Conservation (phyloP, 2,329 filamentous ascomycete genomes). For the Pseudogymnoascus sp. region DNA sequence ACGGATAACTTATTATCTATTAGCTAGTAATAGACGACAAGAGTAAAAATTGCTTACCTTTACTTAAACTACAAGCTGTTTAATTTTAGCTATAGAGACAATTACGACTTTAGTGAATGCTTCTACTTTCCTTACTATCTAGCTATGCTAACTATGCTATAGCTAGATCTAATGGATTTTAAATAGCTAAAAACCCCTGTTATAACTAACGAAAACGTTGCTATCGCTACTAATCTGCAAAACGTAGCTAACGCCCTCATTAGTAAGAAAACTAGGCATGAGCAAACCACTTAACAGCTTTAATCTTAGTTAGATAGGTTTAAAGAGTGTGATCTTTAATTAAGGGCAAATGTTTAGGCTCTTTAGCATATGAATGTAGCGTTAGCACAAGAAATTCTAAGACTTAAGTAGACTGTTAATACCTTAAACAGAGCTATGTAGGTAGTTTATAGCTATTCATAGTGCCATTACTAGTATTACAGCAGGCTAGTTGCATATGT, state of each 20-base stretch:
- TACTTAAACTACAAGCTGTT: neutral
- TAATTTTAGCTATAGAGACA: neutral
- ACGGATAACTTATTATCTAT: neutral
- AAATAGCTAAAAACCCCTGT: neutral
- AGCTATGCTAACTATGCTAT: neutral
- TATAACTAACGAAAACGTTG: neutral
- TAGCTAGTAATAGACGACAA: neutral
- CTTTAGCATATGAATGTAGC: neutral
- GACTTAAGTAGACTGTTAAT: neutral
- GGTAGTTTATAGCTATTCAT: neutral
- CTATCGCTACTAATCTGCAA: neutral
- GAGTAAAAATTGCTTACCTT: neutral
- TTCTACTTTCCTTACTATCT: neutral
- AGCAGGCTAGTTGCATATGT: neutral
- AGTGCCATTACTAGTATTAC: neutral
- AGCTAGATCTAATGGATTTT: neutral
- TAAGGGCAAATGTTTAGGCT: neutral
- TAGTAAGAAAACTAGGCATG: neutral
- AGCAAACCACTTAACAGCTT: neutral
- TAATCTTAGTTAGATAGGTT: neutral
- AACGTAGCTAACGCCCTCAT: neutral
- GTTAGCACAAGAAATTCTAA: neutral
- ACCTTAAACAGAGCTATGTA: neutral
- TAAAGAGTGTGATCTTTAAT: neutral
- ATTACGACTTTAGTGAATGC: neutral